Evolutionary conservation across 306 rosid species (phyloP), one percentile per base, ranked within the genome.

Genomic region (Rubus idaeus): DNA sequence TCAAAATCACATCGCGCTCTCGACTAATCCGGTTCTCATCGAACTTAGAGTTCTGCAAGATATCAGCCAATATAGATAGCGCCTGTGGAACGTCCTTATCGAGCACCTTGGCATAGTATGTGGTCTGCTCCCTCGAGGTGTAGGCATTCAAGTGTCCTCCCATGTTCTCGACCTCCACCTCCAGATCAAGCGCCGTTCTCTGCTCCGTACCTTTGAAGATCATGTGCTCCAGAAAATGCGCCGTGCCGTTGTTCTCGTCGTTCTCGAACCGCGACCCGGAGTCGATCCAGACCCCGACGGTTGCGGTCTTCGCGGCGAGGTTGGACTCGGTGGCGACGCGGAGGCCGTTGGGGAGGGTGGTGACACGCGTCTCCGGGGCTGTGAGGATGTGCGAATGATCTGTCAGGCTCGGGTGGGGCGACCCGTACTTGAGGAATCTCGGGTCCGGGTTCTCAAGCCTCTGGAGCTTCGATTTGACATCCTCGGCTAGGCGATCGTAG

Each of bases 111-210:
- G 98, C 98, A 35, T 94, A 94, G 55, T 94, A 94, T 0, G 97
- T 91, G 0, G 98, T 94, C 61, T 91, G 97, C 68, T 94, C 98
- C 88, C 97, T 86, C 5, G 98, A 94, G 1, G 90, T 95, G 82
- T 95, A 92, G 0, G 97, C 98, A 75, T 95, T 95, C 77, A 95
- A 77, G 58, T 95, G 98, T 0, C 98, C 98, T 3, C 98, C 98
- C 97, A 92, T 95, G 80, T 95, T 95, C 91, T 95, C 98, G 52
- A 92, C 86, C 86, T 95, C 97, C 68, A 90, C 97, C 78, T 95
- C 97, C 3, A 95, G 83, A 68, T 84, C 82, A 21, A 91, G 83
- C 2, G 96, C 93, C n/a, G 91, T 86, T 80, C 95, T 80, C 85
- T 82, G 84, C n/a, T 81, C 84, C 2, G 98, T 95, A 13, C 99